A percentile compares a stretch with the other conserved stretches of the same genome.
Evolutionary conservation across 148 eudicot genomes (phyloP).

Genomic region (Vaccinium darrowii): DNA sequence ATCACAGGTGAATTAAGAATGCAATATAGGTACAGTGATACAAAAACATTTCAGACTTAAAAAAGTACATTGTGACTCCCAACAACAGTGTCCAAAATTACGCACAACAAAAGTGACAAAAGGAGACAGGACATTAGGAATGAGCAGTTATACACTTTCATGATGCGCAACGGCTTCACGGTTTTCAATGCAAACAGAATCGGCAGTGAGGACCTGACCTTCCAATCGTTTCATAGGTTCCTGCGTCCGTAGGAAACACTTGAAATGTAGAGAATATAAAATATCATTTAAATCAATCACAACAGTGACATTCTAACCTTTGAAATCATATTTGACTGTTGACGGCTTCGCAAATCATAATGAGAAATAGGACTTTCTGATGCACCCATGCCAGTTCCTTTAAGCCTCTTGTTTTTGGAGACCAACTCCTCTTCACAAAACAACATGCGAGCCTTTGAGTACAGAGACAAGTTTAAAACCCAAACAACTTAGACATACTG

Average conservation of each 20-base stretch:
- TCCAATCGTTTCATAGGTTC: conserved; percentile 90
- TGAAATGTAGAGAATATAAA: background rate
- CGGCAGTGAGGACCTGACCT: conserved; percentile 58
- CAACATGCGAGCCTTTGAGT: conserved; percentile 6
- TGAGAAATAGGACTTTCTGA: conserved; percentile 89
- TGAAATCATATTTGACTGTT: conserved; percentile 79
- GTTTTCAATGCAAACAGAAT: conserved; percentile 58
- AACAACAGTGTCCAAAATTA: conserved; percentile 3
- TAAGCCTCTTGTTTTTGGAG: conserved; percentile 64
- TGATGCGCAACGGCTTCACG: conserved; percentile 66
- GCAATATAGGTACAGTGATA: background rate
- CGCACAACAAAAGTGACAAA: conserved; percentile 4
- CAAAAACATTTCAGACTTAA: background rate
- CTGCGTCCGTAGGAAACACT: conserved; percentile 32
- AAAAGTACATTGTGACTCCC: background rate
- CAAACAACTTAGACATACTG: background rate
- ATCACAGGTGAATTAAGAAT: background rate
- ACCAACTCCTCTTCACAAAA: conserved; percentile 56
- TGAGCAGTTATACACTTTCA: conserved; percentile 57
- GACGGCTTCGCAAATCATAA: conserved; percentile 93
- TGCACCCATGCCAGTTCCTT: conserved; percentile 88
- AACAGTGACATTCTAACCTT: background rate
- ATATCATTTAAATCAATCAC: background rate
- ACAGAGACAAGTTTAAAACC: background rate
- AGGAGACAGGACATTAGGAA: background rate